Evolutionary conservation across 108 stramenopile genomes (phyloP).

Genomic region (Nitzschia inconspicua): DNA sequence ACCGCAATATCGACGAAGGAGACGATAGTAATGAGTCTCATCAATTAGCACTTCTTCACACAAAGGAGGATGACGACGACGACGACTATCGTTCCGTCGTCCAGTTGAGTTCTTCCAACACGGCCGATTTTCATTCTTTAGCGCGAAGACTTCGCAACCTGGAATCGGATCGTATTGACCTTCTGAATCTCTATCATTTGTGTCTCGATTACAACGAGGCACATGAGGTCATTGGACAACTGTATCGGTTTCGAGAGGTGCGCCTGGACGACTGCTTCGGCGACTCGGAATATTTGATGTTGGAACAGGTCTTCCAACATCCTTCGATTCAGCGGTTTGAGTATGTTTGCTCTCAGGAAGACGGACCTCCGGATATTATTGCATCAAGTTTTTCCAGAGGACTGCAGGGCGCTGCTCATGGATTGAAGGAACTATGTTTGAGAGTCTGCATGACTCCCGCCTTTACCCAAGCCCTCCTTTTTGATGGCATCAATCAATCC

Average conservation of each 20-base stretch:
- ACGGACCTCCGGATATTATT: not conserved
- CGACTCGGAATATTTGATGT: not conserved
- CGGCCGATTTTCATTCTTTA: too few relatives aligned
- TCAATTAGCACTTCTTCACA: too few relatives aligned
- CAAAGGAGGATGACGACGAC: too few relatives aligned
- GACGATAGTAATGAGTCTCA: too few relatives aligned
- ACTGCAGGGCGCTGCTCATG: not conserved
- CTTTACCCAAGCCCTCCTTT: not conserved
- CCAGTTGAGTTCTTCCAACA: too few relatives aligned
- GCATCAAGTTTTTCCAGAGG: slow-evolving; percentile 3
- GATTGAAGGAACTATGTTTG: slow-evolving; percentile 2
- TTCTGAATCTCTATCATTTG: too few relatives aligned
- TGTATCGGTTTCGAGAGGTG: not conserved
- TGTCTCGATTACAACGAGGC: slow-evolving; percentile 7
- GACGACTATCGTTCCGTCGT: too few relatives aligned
- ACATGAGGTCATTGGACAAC: not conserved
- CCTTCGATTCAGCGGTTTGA: not conserved
- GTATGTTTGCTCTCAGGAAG: not conserved
- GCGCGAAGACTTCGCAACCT: too few relatives aligned
- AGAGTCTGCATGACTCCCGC: slow-evolving; percentile 3
- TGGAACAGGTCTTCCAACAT: not conserved
- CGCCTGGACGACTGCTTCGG: slow-evolving; percentile 10
- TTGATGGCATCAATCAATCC: slow-evolving; percentile 8
- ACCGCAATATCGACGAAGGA: too few relatives aligned
- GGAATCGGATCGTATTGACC: too few relatives aligned